Evolutionary conservation across 1,284 basidiomycete genomes (phyloP), one percentile per base, ranked within the genome.

Genomic region (Fomitopsis palustris): DNA sequence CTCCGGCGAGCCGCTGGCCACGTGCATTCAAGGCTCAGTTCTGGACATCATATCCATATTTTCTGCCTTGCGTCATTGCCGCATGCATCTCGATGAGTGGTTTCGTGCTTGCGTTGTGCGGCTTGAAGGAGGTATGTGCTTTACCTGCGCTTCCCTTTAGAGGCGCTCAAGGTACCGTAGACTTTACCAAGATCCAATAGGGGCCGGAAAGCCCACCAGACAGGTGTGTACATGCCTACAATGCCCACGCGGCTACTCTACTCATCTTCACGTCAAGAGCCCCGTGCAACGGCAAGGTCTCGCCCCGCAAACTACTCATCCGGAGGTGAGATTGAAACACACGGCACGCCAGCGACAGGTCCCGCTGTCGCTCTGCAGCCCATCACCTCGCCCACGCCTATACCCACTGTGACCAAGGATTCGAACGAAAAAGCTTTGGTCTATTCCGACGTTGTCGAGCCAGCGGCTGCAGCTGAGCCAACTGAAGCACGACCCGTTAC

Each of bases 41-140:
- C 67, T 75, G 86, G 65, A 81, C 77, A 59, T 76, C 74, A 51
- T 85, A 88, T 64, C 88, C 88, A 0, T 90, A 90, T 67, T 87
- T 90, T 67, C 73, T 90, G 43, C 83, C 87, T 4, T 90, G 87
- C 60, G 77, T 84, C 35, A 74, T 86, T 8, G 77, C 83, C 0
- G 85, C 84, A 1, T 77, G 77, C 3, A 79, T 82, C 61, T 78
- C 84, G 7, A 62, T 77, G 21, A 51, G 83, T 10, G 78, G 80
- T 16, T 85, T 81, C 74, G 16, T 82, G 5, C 69, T 84, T 3
- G 79, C 81, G 6, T 43, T 0, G 74, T 75, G 38, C 31, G 85
- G 81, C 66, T 72, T 90, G 45, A 79, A 84, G 61, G 88, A 90
- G 72, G 86, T 84, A 72, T 12, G 74, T 62, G 1, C 9, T 29